Percentiles rank a stretch among this genome's conserved stretches.
Conservation (phyloP, 2,329 filamentous ascomycete species). For the Botryotinia globosa region DNA sequence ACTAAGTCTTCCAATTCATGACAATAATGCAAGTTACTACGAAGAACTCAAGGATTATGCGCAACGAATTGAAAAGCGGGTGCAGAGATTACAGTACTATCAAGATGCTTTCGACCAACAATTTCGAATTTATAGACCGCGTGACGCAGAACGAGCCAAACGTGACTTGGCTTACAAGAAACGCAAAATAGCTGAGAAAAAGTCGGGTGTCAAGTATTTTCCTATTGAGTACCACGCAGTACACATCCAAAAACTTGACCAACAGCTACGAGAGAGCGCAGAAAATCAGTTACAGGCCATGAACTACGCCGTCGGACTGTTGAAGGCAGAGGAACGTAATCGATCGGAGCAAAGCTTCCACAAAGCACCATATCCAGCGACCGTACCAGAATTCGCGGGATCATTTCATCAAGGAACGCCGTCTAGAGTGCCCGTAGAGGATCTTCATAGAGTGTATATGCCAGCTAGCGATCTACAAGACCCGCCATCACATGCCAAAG, state of each 20-base stretch:
- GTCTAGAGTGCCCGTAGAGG: neutral
- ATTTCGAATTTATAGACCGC: neutral
- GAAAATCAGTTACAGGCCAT: neutral
- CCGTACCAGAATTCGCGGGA: neutral
- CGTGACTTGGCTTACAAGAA: conserved; percentile 4
- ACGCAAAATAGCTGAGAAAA: neutral
- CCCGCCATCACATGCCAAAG: neutral
- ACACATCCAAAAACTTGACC: neutral
- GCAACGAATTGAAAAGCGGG: neutral
- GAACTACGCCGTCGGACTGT: neutral
- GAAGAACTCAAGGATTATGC: neutral
- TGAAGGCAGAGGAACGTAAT: neutral
- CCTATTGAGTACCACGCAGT: neutral
- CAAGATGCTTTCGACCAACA: neutral
- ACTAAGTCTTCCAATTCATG: neutral
- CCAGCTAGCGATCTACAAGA: neutral
- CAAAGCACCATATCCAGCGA: neutral
- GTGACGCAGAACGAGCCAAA: neutral
- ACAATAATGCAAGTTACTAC: neutral
- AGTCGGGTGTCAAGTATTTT: neutral
- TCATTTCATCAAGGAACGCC: neutral
- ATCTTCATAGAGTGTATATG: neutral
- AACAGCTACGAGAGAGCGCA: neutral
- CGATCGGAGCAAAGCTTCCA: neutral
- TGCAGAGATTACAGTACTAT: neutral